phyloP scores from a whole-genome alignment of 1,284 basidiomycete species.

The Rhodotorula sp. region DNA sequence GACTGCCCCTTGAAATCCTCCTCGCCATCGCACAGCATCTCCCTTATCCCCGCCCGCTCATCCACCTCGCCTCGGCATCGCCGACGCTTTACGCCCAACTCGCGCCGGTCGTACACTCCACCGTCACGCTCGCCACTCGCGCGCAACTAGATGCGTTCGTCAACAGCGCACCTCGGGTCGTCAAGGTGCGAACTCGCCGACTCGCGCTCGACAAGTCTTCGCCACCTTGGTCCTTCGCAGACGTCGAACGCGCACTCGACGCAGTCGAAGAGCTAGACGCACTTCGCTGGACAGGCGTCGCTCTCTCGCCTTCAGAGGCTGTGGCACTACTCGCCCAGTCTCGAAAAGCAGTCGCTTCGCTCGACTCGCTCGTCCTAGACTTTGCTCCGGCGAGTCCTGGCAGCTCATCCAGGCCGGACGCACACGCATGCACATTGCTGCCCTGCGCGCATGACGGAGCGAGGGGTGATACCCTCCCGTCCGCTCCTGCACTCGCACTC shows the following conservation, averaged over 20 bases:
- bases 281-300: neutral
- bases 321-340: too few species aligned
- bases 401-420: too few species aligned
- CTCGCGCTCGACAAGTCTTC: neutral
- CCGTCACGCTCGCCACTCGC: neutral
- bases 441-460: too few species aligned
- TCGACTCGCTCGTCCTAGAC: too few species aligned
- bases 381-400: too few species aligned
- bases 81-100: neutral
- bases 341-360: too few species aligned
- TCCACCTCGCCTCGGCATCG: neutral
- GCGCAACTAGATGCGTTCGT: neutral
- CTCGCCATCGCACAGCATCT: neutral
- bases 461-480: too few species aligned
- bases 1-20: neutral
- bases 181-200: neutral
- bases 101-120: neutral
- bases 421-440: too few species aligned
- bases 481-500: too few species aligned
- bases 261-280: neutral
- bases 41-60: neutral
- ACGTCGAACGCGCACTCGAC: neutral
- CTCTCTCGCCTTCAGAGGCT: neutral
- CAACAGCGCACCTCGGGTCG: neutral
- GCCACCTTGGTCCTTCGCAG: neutral